phyloP scores from a whole-genome alignment of 306 rosid species.

The Trifolium repens region DNA sequence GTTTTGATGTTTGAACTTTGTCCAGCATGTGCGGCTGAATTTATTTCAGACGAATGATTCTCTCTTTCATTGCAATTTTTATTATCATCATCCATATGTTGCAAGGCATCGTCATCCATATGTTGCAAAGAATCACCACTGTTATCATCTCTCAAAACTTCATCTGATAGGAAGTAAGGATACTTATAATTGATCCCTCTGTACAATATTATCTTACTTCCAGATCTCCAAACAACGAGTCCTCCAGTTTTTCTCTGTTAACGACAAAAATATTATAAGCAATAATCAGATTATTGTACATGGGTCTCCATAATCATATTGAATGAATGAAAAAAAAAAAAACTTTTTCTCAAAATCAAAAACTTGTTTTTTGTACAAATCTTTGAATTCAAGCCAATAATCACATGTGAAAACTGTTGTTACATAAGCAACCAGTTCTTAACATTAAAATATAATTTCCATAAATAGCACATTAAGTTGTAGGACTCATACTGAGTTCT shows the following conservation, averaged over 20 bases:
- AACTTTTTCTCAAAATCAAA: background rate
- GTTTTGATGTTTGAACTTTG: constrained; percentile 40
- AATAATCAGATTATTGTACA: constrained; percentile 38
- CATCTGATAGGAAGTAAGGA: constrained; percentile 72
- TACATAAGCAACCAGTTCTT: background rate
- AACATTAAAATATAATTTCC: background rate
- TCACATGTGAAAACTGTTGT: background rate
- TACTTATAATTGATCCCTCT: constrained; percentile 79
- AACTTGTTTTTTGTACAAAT: background rate
- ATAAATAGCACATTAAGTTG: background rate
- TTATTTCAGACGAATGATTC: constrained; percentile 36
- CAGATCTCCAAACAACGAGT: constrained; percentile 92
- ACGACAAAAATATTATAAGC: constrained; percentile 28
- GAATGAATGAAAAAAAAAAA: constrained; percentile 9
- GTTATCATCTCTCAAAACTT: constrained; percentile 42
- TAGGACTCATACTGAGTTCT: background rate
- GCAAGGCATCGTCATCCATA: constrained; percentile 41
- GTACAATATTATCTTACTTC: constrained; percentile 82
- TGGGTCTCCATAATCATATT: constrained; percentile 11
- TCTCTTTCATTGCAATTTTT: constrained; percentile 40
- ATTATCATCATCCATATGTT: constrained; percentile 41
- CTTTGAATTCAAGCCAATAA: background rate
- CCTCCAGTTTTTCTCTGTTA: constrained; percentile 95
- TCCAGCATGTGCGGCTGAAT: constrained; percentile 46
- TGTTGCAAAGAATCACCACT: constrained; percentile 42